These are phyloP conservation scores for Boletus coccyginus DNA, from an alignment of 768 basidiomycete species.

Conservation along the genomic window DNA sequence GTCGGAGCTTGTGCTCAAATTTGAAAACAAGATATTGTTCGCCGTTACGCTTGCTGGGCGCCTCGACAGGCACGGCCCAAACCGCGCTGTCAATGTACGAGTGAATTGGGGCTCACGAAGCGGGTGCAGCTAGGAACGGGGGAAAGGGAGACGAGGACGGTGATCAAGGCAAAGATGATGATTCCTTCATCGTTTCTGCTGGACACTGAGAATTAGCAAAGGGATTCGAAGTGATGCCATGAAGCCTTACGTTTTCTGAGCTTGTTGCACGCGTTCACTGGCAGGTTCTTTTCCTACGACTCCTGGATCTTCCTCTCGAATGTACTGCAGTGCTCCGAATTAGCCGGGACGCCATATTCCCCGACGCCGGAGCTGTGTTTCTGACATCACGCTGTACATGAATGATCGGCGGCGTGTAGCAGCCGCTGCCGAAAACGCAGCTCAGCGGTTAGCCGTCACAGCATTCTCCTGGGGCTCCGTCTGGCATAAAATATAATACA, in stretches of 20 bases:
- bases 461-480: too few species aligned
- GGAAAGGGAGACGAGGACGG: neutral
- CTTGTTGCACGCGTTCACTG: too few species aligned
- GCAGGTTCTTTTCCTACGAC: too few species aligned
- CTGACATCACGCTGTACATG: too few species aligned
- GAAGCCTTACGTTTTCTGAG: neutral
- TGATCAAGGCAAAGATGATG: constrained; percentile 1
- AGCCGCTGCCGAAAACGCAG: too few species aligned
- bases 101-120: neutral
- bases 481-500: too few species aligned
- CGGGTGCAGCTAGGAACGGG: neutral
- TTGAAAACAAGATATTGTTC: neutral
- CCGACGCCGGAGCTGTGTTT: too few species aligned
- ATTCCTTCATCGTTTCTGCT: neutral
- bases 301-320: too few species aligned
- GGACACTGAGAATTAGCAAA: neutral
- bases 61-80: neutral
- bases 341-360: too few species aligned
- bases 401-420: too few species aligned
- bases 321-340: too few species aligned
- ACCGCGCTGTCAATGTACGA: neutral
- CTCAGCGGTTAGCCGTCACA: too few species aligned
- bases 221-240: neutral
- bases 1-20: neutral
- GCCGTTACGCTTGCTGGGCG: neutral